Base-by-base conservation (phyloP, 1,139 yeast species). In the Taphrina pruni region DNA sequence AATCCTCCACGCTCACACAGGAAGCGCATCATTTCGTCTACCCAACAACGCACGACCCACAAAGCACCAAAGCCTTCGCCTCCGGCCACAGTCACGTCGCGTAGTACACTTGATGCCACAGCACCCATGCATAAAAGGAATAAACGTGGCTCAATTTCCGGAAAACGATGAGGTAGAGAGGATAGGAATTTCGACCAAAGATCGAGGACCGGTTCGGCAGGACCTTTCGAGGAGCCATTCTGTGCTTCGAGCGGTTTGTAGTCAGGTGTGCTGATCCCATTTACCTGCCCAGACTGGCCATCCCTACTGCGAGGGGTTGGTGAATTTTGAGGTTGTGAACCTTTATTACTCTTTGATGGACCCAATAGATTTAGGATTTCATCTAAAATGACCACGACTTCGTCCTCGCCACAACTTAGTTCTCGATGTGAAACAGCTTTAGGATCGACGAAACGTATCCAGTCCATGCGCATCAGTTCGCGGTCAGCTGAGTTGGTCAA, bases 21-120 rank as follows among this genome's bases (percentile, higher is more conserved):
- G 88, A 91, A 88, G 1, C 84, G 83, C 73, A 88, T 79, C 83
- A 86, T 88, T 75, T 88, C 94, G 75, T 87, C 90, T 7, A 87
- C 81, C 93, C 95, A 89, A 76, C 91, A 87, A 69, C 89, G 81
- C 14, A 89, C 82, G 48, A 86, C 84, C 92, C 93, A 89, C 93
- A 95, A 89, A 0, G 88, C 85, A 11, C 88, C 88, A 76, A 89
- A 88, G 1, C 88, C 84, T 65, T 83, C 84, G 2, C 88, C 88
- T 1, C 88, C 87, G 39, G 80, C 79, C 70, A 86, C 79, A 65
- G 88, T 84, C 70, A 88, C 85, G 73, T 87, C 90, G 69, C 90
- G 80, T 51, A 88, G 78, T n/a, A 88, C 85, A n/a, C 87, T 82
- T 4, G 90, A 86, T 65, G 87, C 79, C 6, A 88, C 77, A 14